A percentile compares a stretch with the other conserved stretches of the same genome.
phyloP scores from a whole-genome alignment of 139 green algal species.

The Tetradesmus lagerheimii region DNA sequence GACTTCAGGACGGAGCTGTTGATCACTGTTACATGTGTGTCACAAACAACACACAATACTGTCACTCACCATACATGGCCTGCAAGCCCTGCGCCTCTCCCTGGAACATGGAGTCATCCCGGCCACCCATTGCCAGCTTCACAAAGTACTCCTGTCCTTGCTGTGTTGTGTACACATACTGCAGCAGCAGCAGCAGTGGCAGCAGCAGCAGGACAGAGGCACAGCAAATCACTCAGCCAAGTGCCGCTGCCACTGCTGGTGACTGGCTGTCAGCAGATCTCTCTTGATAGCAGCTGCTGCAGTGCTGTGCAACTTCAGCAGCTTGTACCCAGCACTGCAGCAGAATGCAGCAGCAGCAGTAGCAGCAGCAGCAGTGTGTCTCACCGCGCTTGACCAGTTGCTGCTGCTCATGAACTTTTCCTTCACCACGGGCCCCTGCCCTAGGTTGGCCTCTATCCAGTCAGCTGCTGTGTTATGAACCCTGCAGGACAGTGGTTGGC shows the following conservation, averaged over 20 bases:
- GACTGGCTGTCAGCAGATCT: no score
- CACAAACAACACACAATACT: not conserved
- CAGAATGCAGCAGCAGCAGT: not conserved
- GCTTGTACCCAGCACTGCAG: no score
- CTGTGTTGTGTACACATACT: slow-evolving; percentile 10
- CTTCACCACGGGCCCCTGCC: slow-evolving; percentile 26
- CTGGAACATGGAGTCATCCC: slow-evolving; percentile 85
- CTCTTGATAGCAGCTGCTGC: no score
- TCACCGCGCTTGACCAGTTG: slow-evolving; percentile 69
- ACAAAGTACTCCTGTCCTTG: slow-evolving; percentile 76
- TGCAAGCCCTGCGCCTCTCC: slow-evolving; percentile 88
- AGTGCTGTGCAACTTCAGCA: no score
- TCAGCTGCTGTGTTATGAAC: slow-evolving; percentile 38
- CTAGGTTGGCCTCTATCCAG: slow-evolving; percentile 54
- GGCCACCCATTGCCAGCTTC: slow-evolving; percentile 73
- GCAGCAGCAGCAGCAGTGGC: not conserved
- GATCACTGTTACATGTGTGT: not conserved
- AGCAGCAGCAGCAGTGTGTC: not conserved
- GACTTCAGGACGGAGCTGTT: not conserved
- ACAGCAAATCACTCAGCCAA: no score
- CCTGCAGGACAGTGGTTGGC: slow-evolving; percentile 3
- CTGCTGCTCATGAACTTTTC: slow-evolving; percentile 58
- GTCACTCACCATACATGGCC: slow-evolving; percentile 81
- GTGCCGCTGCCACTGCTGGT: no score
- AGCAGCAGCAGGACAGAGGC: not conserved